Evolutionary conservation across 164 flowering plant species (phyloP), one percentile per base, ranked within the genome.

Genomic region (Cinnamomum micranthum): DNA sequence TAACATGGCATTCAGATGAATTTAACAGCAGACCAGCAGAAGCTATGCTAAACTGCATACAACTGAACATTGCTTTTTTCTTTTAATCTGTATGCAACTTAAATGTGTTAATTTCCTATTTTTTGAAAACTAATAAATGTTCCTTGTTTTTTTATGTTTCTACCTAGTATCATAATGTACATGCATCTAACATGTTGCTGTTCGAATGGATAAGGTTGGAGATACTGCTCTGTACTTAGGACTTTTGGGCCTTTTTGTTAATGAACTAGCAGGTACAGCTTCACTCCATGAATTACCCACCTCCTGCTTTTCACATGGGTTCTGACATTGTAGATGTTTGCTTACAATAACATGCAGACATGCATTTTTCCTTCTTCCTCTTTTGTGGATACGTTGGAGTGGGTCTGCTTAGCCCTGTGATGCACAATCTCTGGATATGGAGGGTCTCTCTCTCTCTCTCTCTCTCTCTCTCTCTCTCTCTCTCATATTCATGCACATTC

Each of bases 351-450:
- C 27, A 23, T 83, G 85, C 97, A 93, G 99, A 92, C 52, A 90
- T 93, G 97, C 80, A 86, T 23, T 93, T 90, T 81, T 91, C 98
- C 55, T 93, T 93, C 86, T 90, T 93, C 85, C 92, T 93, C 71
- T 88, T 93, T 77, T 91, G 91, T 75, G 99, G 95, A 75, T 95
- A 90, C 80, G 76, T 89, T 73, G 99, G 99, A 65, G 89, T 92
- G 67, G 85, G 86, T 25, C 93, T 95, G 50, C 94, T 95, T 50
- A 95, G 98, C 83, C 96, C 97, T 78, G 92, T 95, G 72, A 95
- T 93, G 99, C 99, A 95, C 88, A 95, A 95, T 71, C 84, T 95
- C 9, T 93, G 98, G 99, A 91, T 95, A 79, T 95, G 98, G 99
- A 92, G 99, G 93, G 99, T 93, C 20, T 75, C 35, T 62, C 80